A percentile compares a stretch with the other conserved stretches of the same genome.
phyloP scores from a whole-genome alignment of 2,329 filamentous ascomycete species.

The Trichoderma sp. region DNA sequence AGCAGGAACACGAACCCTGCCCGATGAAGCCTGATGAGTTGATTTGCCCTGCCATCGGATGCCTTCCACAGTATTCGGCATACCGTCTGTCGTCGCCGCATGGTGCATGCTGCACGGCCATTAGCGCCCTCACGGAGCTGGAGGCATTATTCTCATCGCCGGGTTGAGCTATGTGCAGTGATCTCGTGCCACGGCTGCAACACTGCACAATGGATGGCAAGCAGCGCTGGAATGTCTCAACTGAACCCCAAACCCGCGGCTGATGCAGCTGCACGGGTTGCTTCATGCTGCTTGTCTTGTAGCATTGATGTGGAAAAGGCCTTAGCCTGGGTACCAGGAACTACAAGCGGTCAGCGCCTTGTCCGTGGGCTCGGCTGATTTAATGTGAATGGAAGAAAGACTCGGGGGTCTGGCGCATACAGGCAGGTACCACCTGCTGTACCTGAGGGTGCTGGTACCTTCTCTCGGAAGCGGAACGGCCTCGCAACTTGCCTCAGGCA shows the following conservation, averaged over 20 bases:
- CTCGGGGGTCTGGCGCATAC: neutral
- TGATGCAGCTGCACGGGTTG: neutral
- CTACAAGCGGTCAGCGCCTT: neutral
- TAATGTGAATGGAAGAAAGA: neutral
- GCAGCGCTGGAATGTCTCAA: conserved; percentile 1
- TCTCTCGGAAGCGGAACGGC: neutral
- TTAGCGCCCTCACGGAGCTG: neutral
- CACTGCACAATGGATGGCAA: neutral
- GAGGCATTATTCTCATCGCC: neutral
- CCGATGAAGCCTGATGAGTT: conserved; percentile 14
- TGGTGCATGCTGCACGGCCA: neutral
- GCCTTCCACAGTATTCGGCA: neutral
- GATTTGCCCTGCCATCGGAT: conserved; percentile 6
- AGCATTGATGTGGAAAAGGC: neutral
- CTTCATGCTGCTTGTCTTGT: neutral
- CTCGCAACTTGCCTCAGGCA: neutral
- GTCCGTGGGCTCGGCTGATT: neutral
- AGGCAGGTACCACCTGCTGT: neutral
- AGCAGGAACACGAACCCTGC: conserved; percentile 22
- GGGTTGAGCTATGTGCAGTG: neutral
- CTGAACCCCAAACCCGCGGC: neutral
- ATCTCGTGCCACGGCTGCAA: neutral
- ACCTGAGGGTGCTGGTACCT: too few relatives aligned
- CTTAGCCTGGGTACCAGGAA: neutral
- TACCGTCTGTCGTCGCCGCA: neutral